Evolutionary conservation across 805 yeast species (phyloP).

Genomic region (Saccharomycopsis guyanensis): DNA sequence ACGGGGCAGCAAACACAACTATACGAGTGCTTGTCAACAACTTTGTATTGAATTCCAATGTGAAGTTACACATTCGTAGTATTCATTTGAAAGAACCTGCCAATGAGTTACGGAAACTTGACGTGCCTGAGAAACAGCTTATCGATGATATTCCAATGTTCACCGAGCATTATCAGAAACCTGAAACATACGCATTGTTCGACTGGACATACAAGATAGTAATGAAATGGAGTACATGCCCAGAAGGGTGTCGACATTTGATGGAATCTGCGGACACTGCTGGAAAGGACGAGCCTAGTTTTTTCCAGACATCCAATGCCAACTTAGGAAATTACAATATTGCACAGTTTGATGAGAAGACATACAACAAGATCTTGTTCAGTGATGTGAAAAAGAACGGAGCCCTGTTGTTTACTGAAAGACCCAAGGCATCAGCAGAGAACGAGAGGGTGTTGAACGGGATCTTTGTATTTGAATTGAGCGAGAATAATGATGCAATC

Average conservation of each 20-base stretch:
- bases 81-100: conserved; percentile 25
- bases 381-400: conserved; percentile 5
- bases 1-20: conserved; percentile 49
- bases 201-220: conserved; percentile 40
- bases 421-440: background rate
- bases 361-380: conserved; percentile 3
- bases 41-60: conserved; percentile 43
- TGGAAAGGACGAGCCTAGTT: background rate
- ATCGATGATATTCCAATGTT: conserved; percentile 16
- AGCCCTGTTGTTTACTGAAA: conserved; percentile 8
- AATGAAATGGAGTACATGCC: conserved; percentile 52
- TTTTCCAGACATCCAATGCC: background rate
- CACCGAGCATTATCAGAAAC: conserved; percentile 8
- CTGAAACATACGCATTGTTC: conserved; percentile 11
- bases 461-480: conserved; percentile 58
- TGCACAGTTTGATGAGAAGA: conserved; percentile 3
- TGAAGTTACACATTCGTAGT: conserved; percentile 45
- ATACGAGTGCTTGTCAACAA: conserved; percentile 47
- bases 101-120: background rate
- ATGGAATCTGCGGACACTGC: conserved; percentile 19
- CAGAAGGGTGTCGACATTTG: conserved; percentile 44
- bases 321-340: conserved; percentile 3
- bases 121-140: conserved; percentile 24
- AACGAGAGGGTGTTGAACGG: conserved; percentile 31
- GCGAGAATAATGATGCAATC: conserved; percentile 45